Evolutionary conservation across 257 asterid genomes (phyloP), one percentile per base, ranked within the genome.

Genomic region (Plectranthus barbatus): DNA sequence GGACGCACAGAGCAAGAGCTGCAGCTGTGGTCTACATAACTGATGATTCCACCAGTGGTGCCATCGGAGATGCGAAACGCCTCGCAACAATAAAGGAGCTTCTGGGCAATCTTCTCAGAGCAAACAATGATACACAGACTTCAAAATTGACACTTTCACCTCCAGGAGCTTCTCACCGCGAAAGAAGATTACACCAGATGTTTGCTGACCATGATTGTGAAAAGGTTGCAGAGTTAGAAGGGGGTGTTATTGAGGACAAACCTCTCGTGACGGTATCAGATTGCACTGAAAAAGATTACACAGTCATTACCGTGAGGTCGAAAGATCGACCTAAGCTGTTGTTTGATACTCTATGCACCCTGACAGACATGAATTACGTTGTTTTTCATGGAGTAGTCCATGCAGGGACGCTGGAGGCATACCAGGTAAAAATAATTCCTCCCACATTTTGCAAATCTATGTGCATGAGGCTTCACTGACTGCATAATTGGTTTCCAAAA

Each of bases 121-220:
- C 89, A 59, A 68, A 68, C 75, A 71, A 66, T 56, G 85, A 75
- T 80, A 57, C 68, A 31, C 77, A 78, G 59, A 72, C 78, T 5
- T 86, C 87, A 48, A 79, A 75, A 63, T 81, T 77, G 83, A 65
- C 78, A 31, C 78, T 85, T 64, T 83, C 94, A 4, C 76, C 87
- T 46, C 86, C 88, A 11, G 94, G 88, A 24, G 62, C 70, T 45
- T 78, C 85, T 21, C 94, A 83, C 60, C 69, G 88, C 65, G 89
- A 81, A 67, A 85, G 91, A 79, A 85, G 96, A 73, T 75, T 85
- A 63, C 96, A 87, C 76, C 96, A 87, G 81, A 83, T 85, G 91
- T 81, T 85, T 71, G 94, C 84, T 23, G 96, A 83, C 75, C 74
- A 90, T 24, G 96, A 85, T 75, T 83, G 73, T 62, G 84, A 79